Conservation (phyloP, 305 asterid species). For the Rubia balearica region DNA sequence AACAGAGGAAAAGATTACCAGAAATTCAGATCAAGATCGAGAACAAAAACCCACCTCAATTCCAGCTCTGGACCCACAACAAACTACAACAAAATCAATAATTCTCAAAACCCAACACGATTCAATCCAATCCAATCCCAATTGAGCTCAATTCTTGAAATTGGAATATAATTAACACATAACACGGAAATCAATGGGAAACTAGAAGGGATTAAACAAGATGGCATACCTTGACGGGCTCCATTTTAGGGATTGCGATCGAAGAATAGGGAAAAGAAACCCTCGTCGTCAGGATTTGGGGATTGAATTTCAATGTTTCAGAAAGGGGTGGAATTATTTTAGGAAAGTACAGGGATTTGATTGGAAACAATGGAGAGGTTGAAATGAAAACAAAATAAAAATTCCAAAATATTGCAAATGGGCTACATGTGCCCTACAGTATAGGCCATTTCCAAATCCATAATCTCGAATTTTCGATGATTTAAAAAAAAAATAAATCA, state of each 20-base stretch:
- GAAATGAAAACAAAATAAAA: not conserved
- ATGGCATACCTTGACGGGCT: conserved; percentile 44
- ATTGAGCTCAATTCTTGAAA: conserved; percentile 8
- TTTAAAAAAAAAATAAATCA: too few relatives aligned
- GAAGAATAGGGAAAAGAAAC: conserved; percentile 26
- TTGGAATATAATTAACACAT: not conserved
- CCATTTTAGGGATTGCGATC: conserved; percentile 23
- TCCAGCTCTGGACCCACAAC: conserved; percentile 42
- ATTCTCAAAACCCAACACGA: not conserved
- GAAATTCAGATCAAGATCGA: conserved; percentile 62
- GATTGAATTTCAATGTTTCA: not conserved
- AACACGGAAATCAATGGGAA: not conserved
- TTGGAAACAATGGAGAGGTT: not conserved
- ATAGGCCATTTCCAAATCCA: not conserved
- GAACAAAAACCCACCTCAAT: conserved; percentile 37
- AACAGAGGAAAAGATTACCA: not conserved
- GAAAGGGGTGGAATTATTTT: not conserved
- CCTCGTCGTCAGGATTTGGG: conserved; percentile 26
- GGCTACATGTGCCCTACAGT: conserved; percentile 23
- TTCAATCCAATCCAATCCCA: conserved; percentile 20
- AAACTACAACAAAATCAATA: conserved; percentile 15
- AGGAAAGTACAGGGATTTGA: not conserved
- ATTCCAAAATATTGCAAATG: conserved; percentile 6
- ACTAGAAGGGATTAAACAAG: conserved; percentile 17
- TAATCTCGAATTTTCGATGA: too few relatives aligned